A percentile compares a stretch with the other conserved stretches of the same genome.
phyloP scores from a whole-genome alignment of 768 basidiomycete genomes.

The Fibroporia radiculosa region DNA sequence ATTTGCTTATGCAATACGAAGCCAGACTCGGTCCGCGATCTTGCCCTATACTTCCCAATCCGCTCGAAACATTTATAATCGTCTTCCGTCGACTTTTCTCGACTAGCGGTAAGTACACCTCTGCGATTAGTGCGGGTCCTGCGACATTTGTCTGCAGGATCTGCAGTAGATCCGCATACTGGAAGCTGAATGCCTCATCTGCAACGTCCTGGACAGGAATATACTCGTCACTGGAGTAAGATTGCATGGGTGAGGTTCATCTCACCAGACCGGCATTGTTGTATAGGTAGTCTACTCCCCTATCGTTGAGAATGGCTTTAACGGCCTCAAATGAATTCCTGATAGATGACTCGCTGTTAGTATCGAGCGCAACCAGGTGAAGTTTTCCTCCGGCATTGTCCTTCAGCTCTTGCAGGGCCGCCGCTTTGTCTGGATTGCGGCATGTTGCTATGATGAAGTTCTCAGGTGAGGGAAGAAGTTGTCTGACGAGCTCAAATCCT shows the following conservation, averaged over 20 bases:
- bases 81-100: constrained; percentile 23
- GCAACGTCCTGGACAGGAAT: constrained; percentile 3
- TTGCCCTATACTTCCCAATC: constrained; percentile 22
- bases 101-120: constrained; percentile 25
- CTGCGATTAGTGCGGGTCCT: constrained; percentile 27
- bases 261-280: constrained; percentile 31
- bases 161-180: constrained; percentile 14
- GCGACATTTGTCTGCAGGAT: constrained; percentile 24
- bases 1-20: constrained; percentile 29
- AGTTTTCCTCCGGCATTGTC: constrained; percentile 19
- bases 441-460: constrained; percentile 24
- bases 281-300: constrained; percentile 30
- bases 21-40: constrained; percentile 14
- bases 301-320: constrained; percentile 18
- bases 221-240: constrained; percentile 1
- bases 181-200: constrained; percentile 22
- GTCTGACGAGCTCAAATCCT: constrained; percentile 21
- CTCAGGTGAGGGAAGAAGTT: constrained; percentile 14
- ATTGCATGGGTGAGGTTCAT: background rate
- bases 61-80: constrained; percentile 26
- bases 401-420: constrained; percentile 13
- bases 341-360: constrained; percentile 20
- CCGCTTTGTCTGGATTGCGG: constrained; percentile 18
- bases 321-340: constrained; percentile 15
- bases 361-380: constrained; percentile 27